Base-by-base conservation (phyloP, 2,329 filamentous ascomycete species). In the Calonectria multiphialidica region DNA sequence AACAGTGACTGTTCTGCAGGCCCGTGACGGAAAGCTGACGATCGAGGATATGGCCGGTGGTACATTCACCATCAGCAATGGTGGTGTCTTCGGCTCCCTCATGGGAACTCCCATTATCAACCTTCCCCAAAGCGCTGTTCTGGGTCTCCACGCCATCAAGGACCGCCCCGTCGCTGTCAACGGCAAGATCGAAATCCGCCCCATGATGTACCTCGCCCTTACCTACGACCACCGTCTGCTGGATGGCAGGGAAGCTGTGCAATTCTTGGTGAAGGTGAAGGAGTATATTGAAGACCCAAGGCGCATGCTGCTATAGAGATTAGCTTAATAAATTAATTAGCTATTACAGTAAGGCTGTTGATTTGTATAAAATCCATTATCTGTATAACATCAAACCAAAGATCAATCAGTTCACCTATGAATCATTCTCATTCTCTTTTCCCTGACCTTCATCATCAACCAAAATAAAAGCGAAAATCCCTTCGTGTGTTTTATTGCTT, bases 71-170 rank as follows among this genome's bases (percentile, higher is more conserved):
- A 98, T 98, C 87, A 97, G 94, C 89, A 98, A 98, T 83, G 94
- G 97, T 71, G 97, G 97, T 78, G 96, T 99, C 65, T 99, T 99
- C 81, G 97, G 97, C 71, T 98, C 96, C 16, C 89, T 98, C 72
- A 97, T 98, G 94, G 97, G 97, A 63, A 99, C 97, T 0, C 97
- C 97, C 12, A 98, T 99, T 83, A 98, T 99, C 88, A 99, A 99
- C 86, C 89, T 98, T 59, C 96, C 96, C 16, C 96, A 98, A 83
- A 96, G 94, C 72, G 94, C 95, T 70, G 96, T 98, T 12, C 90
- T 98, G 71, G 96, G 96, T 76, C 92, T 98, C 25, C 96, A 99
- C 84, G 95, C 96, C 57, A 98, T 98, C 86, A 99, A 99, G 88
- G 95, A 99, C 68, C 94, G 94, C 80, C 92, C 96, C 3, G 92